Percentiles rank a stretch among this genome's conserved stretches.
Evolutionary conservation across 2,329 filamentous ascomycete genomes (phyloP).

Genomic region (Penicillium corylophilum): DNA sequence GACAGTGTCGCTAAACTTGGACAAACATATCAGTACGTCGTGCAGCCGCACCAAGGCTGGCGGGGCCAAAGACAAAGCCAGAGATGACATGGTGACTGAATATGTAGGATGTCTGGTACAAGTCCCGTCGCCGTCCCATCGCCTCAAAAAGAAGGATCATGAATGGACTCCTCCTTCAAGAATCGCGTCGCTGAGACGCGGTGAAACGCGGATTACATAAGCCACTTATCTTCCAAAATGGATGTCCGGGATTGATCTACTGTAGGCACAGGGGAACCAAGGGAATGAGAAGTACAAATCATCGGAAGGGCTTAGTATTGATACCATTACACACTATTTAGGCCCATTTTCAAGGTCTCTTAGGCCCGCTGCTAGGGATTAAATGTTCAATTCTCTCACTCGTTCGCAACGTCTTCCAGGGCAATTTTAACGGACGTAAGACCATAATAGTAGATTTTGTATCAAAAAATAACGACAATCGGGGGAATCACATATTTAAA

Average conservation of each 20-base stretch:
- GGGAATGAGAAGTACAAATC: too few relatives aligned
- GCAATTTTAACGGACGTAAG: too few relatives aligned
- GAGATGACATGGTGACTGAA: conserved; percentile 30
- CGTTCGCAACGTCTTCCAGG: too few relatives aligned
- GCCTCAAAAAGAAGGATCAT: background rate
- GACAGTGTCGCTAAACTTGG: conserved; percentile 63
- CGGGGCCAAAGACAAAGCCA: conserved; percentile 56
- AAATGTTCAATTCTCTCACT: too few relatives aligned
- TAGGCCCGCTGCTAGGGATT: too few relatives aligned
- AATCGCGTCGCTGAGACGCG: background rate
- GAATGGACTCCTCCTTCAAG: background rate
- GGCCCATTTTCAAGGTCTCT: too few relatives aligned
- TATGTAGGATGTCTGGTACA: background rate
- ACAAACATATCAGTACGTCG: conserved; percentile 59
- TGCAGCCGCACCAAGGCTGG: conserved; percentile 57
- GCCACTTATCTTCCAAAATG: background rate
- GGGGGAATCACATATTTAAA: background rate
- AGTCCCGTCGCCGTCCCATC: background rate
- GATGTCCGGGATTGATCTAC: background rate
- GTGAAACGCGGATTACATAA: background rate
- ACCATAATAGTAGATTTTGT: background rate
- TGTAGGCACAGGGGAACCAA: too few relatives aligned
- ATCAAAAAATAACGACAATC: background rate
- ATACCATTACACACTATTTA: too few relatives aligned
- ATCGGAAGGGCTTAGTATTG: too few relatives aligned